These are phyloP conservation scores for Cyphellophora attinorum DNA, from an alignment of 2,329 filamentous ascomycete species.

Conservation along the genomic window DNA sequence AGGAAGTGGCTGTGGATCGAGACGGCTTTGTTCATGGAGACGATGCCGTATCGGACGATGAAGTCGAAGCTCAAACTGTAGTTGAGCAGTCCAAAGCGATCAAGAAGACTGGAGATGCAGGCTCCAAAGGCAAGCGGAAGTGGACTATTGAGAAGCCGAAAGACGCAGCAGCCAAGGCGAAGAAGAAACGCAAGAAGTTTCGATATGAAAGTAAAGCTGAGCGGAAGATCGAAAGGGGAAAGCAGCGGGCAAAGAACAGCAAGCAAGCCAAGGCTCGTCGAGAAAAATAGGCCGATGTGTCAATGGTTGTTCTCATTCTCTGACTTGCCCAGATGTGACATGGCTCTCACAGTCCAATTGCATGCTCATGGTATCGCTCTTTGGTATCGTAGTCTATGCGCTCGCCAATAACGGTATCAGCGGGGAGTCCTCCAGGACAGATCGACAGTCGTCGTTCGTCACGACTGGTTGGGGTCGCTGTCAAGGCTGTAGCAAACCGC, in stretches of 20 bases:
- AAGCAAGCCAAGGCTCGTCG: slow-evolving; percentile 44
- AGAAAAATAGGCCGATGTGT: slow-evolving; percentile 1
- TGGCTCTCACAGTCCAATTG: slow-evolving; percentile 5
- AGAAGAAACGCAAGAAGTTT: slow-evolving; percentile 85
- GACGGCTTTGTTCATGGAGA: slow-evolving; percentile 53
- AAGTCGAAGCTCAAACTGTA: slow-evolving; percentile 20
- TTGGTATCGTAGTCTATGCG: slow-evolving; percentile 14
- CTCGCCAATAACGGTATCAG: background rate
- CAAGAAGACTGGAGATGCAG: slow-evolving; percentile 12
- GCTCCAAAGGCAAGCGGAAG: slow-evolving; percentile 26
- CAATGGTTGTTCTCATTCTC: background rate
- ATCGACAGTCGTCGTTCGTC: too few relatives aligned
- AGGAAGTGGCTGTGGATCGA: slow-evolving; percentile 71
- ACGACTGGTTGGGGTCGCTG: too few relatives aligned
- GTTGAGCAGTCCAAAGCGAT: slow-evolving; percentile 21
- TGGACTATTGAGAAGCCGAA: slow-evolving; percentile 36
- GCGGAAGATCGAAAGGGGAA: slow-evolving; percentile 51
- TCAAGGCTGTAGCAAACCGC: too few relatives aligned
- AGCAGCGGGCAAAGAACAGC: slow-evolving; percentile 60
- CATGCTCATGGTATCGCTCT: slow-evolving; percentile 16
- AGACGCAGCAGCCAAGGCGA: slow-evolving; percentile 41
- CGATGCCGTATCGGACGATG: slow-evolving; percentile 14
- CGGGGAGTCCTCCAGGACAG: too few relatives aligned
- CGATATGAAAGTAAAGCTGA: slow-evolving; percentile 85
- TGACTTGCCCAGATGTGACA: background rate